Conservation (phyloP, 1,284 basidiomycete species). For the Filobasidium uniguttulatum region DNA sequence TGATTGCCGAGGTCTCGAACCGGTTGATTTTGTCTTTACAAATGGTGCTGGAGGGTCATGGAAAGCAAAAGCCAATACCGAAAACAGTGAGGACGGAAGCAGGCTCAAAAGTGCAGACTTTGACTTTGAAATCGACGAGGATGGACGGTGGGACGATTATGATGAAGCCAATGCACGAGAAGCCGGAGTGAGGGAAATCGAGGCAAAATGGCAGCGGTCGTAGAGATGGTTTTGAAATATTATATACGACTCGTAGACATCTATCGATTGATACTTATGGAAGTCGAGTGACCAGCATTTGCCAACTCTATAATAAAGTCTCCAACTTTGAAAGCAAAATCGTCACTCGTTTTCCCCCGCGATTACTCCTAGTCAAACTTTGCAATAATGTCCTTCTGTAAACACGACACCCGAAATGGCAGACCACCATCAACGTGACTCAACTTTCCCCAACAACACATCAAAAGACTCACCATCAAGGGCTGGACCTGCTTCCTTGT, state of each 20-base stretch:
- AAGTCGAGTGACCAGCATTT: no score
- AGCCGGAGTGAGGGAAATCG: constrained; percentile 29
- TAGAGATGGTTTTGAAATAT: no score
- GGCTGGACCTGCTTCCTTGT: constrained; percentile 74
- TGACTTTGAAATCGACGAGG: constrained; percentile 32
- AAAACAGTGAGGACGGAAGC: constrained; percentile 23
- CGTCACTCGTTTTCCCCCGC: no score
- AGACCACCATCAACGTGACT: background rate
- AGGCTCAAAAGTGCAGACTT: constrained; percentile 24
- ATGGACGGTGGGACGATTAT: constrained; percentile 37
- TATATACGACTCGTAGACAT: no score
- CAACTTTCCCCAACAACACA: background rate
- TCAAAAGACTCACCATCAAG: constrained; percentile 36
- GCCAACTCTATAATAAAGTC: no score
- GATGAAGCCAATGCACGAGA: constrained; percentile 29
- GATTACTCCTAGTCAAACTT: no score
- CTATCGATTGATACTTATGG: no score
- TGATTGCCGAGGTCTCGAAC: constrained; percentile 36
- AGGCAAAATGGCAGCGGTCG: constrained; percentile 24
- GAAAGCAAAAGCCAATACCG: constrained; percentile 10
- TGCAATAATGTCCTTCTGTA: constrained; percentile 12
- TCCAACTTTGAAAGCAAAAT: no score
- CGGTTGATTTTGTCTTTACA: constrained; percentile 30
- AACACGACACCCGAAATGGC: background rate
- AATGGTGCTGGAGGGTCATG: constrained; percentile 14